Evolutionary conservation across 2,329 filamentous ascomycete genomes (phyloP), one percentile per base, ranked within the genome.

Genomic region (Aurifilum marmelostoma): DNA sequence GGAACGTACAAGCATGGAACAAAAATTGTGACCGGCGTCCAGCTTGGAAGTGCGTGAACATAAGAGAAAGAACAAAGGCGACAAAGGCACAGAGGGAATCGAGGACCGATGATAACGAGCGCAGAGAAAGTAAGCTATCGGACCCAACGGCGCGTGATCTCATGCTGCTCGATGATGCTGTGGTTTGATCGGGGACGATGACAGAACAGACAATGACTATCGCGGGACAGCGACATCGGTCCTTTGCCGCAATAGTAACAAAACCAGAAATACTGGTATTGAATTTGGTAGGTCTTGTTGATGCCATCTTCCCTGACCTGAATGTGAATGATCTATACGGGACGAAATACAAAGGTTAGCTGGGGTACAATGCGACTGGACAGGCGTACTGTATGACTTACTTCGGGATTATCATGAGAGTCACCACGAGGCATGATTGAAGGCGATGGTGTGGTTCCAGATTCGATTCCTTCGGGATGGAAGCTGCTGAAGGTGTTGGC

Each of bases 161-260:
- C 12, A 7, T 34, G 61, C 6, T 16, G 32, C 27, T 50, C 41
- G 41, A 24, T 43, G 43, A 12, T 14, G 43, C 41, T 52, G 29
- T 63, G n/a, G 11, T 1, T 18, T 5, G 61, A 52, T 11, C 61
- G 41, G 1, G 2, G 61, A 52, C 41, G 61, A 8, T 11, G 24
- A 24, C 61, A 63, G 61, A 16, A n/a, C 2, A 39, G 8, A 6
- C 61, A 63, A n/a, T 50, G 41, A 3, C 5, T 7, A 21, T 52
- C 29, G 43, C 24, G 21, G 1, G 29, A 11, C 9, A n/a, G 29
- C 5, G 27, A 18, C 61, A 63, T 63, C 16, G 61, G 61, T 9
- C 61, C 61, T 9, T 24, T 7, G 8, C 29, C 1, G 61, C 61
- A 63, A 12, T 50, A 63, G 24, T 63, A 50, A 9, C 61, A 63